Evolutionary conservation across 257 asterid genomes (phyloP).

Genomic region (Leptodermis oblonga): DNA sequence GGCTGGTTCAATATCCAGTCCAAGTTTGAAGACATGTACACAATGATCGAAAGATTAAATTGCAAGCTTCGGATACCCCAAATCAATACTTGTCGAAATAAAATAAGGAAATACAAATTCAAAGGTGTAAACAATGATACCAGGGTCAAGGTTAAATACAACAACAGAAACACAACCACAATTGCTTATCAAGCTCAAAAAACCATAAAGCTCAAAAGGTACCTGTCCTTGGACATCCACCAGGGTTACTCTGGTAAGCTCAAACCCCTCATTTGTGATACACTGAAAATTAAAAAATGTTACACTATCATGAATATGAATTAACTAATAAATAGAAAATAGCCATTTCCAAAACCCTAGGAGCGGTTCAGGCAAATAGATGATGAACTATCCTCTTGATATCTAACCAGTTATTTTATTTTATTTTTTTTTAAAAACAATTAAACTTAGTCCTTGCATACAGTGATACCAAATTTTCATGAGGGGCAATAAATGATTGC

Average conservation of each 20-base stretch:
- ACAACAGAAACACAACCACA: slow-evolving; percentile 3
- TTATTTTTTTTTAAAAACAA: background rate
- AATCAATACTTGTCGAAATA: background rate
- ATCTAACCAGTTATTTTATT: too few species aligned
- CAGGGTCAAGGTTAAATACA: background rate
- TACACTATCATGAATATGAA: slow-evolving; percentile 10
- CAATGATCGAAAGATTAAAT: background rate
- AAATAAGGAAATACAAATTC: background rate
- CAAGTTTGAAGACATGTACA: background rate
- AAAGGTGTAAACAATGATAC: background rate
- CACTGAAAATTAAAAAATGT: slow-evolving; percentile 47
- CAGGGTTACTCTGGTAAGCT: slow-evolving; percentile 82
- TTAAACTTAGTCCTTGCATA: background rate
- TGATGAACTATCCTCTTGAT: background rate
- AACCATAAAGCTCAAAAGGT: slow-evolving; percentile 12
- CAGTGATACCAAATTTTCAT: background rate
- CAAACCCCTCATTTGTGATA: slow-evolving; percentile 78
- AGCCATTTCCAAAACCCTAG: background rate
- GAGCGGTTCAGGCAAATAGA: background rate
- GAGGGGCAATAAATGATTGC: background rate
- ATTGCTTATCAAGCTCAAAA: background rate
- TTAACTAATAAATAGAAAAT: background rate
- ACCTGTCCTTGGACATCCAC: slow-evolving; percentile 86
- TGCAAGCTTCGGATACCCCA: background rate
- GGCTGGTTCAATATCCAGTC: background rate